Evolutionary conservation across 73 alveolate species (phyloP).

Genomic region (Diophrys appendiculata): DNA sequence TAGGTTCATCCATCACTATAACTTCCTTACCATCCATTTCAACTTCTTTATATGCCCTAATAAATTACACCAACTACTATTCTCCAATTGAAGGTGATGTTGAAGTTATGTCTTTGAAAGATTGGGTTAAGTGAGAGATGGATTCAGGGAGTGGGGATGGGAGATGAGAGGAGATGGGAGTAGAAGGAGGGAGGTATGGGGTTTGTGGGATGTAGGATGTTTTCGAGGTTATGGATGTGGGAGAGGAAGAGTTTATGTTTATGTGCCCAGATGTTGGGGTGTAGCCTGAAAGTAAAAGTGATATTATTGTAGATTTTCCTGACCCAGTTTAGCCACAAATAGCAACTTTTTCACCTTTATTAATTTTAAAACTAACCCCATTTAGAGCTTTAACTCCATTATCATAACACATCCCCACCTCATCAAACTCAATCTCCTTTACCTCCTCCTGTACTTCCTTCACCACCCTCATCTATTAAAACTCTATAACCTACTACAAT

Average conservation of each 20-base stretch:
- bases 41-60: no score
- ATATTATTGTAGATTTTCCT: slow-evolving; percentile 72
- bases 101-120: no score
- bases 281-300: slow-evolving; percentile 53
- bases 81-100: no score
- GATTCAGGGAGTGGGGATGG: no score
- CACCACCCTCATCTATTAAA: slow-evolving; percentile 19
- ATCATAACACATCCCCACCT: slow-evolving; percentile 68
- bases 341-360: slow-evolving; percentile 70
- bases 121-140: no score
- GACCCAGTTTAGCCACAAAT: slow-evolving; percentile 87
- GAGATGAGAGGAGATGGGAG: no score
- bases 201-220: no score
- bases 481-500: neutral
- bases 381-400: slow-evolving; percentile 59
- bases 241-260: slow-evolving; percentile 50
- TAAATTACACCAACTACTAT: no score
- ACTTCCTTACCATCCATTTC: no score
- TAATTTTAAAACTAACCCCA: slow-evolving; percentile 48
- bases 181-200: no score
- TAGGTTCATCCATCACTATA: no score
- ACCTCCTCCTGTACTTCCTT: slow-evolving; percentile 1
- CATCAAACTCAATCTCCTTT: slow-evolving; percentile 60
- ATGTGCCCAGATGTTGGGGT: slow-evolving; percentile 61
- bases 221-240: no score